These are phyloP conservation scores for Talaromyces thailandensis DNA, from an alignment of 495 filamentous ascomycete genomes.

Conservation along the genomic window DNA sequence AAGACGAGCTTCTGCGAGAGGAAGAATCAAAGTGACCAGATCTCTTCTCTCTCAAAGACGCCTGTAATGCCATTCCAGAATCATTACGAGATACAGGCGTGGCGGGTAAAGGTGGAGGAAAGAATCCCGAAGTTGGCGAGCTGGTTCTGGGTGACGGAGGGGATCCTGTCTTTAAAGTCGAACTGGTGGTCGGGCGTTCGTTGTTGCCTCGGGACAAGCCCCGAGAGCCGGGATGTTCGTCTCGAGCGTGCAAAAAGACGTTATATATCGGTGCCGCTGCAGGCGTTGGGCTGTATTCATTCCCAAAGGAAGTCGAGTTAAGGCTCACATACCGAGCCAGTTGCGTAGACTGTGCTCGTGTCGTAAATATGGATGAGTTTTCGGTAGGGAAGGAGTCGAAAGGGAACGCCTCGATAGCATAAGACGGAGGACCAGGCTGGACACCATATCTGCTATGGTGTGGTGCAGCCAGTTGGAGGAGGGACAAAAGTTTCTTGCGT, in stretches of 20 bases:
- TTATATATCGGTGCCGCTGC: conserved; percentile 68
- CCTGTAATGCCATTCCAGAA: conserved; percentile 76
- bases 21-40: conserved; percentile 86
- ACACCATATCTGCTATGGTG: conserved; percentile 85
- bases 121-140: conserved; percentile 74
- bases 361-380: conserved; percentile 66
- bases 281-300: conserved; percentile 42
- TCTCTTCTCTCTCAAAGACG: conserved; percentile 83
- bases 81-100: conserved; percentile 80
- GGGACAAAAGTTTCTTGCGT: conserved; percentile 76
- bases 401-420: conserved; percentile 86
- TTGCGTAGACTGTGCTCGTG: conserved; percentile 57
- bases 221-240: conserved; percentile 41
- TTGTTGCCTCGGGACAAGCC: conserved; percentile 39
- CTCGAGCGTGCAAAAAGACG: conserved; percentile 72
- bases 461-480: conserved; percentile 84
- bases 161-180: conserved; percentile 60
- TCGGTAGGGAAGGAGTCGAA: conserved; percentile 84
- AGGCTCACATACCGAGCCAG: conserved; percentile 78
- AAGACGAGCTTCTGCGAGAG: conserved; percentile 82
- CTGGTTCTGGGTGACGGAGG: conserved; percentile 68
- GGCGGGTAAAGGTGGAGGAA: conserved; percentile 57
- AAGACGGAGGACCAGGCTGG: conserved; percentile 77
- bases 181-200: conserved; percentile 76
- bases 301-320: conserved; percentile 80